These are phyloP conservation scores for Yamadazyma takamatsuzukensis DNA, from an alignment of 805 yeast species.

Conservation along the genomic window DNA sequence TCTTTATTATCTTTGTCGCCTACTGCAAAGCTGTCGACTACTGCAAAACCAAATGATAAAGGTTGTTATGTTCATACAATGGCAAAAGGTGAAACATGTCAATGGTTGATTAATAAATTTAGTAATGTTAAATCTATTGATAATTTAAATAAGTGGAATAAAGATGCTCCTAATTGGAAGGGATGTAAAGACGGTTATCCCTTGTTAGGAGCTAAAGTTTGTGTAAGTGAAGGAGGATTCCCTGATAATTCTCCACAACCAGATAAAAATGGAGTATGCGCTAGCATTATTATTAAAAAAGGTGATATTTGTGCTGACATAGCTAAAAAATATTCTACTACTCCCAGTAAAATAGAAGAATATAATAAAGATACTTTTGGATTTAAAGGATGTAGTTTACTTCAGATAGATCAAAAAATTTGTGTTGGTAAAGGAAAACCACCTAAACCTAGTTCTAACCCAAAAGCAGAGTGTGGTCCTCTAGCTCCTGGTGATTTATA, in stretches of 20 bases:
- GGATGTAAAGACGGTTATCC: constrained; percentile 1
- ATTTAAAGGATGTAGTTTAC: constrained; percentile 12
- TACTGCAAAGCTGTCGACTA: too few relatives aligned
- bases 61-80: constrained; percentile 7
- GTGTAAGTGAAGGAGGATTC: too few relatives aligned
- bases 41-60: constrained; percentile 4
- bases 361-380: constrained; percentile 11
- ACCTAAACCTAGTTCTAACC: constrained; percentile 12
- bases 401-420: constrained; percentile 7
- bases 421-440: constrained; percentile 13
- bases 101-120: constrained; percentile 2
- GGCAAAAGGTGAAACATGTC: constrained; percentile 4
- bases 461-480: constrained; percentile 17
- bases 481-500: constrained; percentile 14
- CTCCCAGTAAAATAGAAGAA: constrained; percentile 3
- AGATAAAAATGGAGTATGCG: too few relatives aligned
- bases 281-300: too few relatives aligned
- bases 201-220: constrained; percentile 3
- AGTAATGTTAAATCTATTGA: neutral
- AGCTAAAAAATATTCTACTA: constrained; percentile 6
- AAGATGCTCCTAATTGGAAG: constrained; percentile 3
- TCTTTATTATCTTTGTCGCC: too few relatives aligned
- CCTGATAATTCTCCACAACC: too few relatives aligned
- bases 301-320: constrained; percentile 13
- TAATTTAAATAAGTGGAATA: constrained; percentile 1